Conservation (phyloP, 2,329 filamentous ascomycete genomes). For the Rutstroemia sp. region DNA sequence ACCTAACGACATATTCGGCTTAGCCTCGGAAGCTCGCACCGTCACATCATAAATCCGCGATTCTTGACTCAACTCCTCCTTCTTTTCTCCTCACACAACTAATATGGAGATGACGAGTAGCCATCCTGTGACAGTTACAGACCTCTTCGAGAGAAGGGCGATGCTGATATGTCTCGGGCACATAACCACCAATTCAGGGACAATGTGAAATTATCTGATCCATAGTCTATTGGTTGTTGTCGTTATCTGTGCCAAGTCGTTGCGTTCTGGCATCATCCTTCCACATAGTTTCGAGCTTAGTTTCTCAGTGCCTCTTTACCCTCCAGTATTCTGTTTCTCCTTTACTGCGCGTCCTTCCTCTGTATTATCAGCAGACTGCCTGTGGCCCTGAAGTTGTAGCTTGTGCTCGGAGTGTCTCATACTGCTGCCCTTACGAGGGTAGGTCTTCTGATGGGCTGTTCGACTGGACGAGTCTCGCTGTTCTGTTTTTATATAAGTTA, state of each 20-base stretch:
- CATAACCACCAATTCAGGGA: slow-evolving; percentile 54
- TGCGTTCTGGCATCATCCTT: slow-evolving; percentile 3
- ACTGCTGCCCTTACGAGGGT: too few relatives aligned
- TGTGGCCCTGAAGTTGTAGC: too few relatives aligned
- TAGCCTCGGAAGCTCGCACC: neutral
- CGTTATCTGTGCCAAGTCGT: slow-evolving; percentile 10
- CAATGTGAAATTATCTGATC: slow-evolving; percentile 62
- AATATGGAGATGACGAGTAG: slow-evolving; percentile 74
- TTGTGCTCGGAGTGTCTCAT: too few relatives aligned
- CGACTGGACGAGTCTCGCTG: too few relatives aligned
- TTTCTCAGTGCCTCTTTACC: too few relatives aligned
- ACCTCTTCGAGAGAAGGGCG: slow-evolving; percentile 46
- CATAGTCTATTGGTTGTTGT: slow-evolving; percentile 31
- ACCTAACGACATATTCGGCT: neutral
- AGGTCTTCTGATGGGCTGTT: too few relatives aligned
- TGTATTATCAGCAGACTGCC: too few relatives aligned
- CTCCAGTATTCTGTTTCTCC: too few relatives aligned
- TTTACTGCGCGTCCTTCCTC: too few relatives aligned
- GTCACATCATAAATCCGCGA: neutral
- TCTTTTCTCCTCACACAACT: slow-evolving; percentile 56
- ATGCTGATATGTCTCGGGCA: slow-evolving; percentile 60
- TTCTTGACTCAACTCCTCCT: neutral
- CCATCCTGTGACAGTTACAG: slow-evolving; percentile 45
- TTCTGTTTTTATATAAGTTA: too few relatives aligned
- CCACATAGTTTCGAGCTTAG: neutral